phyloP scores from a whole-genome alignment of 2,329 filamentous ascomycete genomes.

The Aspergillus sp. region DNA sequence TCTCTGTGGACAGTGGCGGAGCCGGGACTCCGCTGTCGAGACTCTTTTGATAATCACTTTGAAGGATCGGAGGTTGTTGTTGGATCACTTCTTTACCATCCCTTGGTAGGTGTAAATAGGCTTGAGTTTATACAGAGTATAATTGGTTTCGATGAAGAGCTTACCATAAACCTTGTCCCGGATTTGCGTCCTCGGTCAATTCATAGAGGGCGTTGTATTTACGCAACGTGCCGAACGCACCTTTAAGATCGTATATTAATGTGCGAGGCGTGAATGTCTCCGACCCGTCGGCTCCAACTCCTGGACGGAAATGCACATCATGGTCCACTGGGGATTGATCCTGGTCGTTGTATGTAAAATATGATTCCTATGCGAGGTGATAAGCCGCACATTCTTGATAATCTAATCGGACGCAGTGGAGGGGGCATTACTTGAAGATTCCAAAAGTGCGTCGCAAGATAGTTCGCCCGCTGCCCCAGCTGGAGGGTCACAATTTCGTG shows the following conservation, averaged over 20 bases:
- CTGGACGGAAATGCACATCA: slow-evolving; percentile 83
- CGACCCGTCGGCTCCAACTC: slow-evolving; percentile 74
- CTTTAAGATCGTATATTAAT: slow-evolving; percentile 92
- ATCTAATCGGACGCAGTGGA: slow-evolving; percentile 2
- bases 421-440: slow-evolving; percentile 70
- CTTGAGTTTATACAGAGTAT: neutral
- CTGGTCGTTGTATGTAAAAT: slow-evolving; percentile 80
- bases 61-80: slow-evolving; percentile 63
- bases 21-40: slow-evolving; percentile 69
- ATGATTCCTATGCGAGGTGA: slow-evolving; percentile 70
- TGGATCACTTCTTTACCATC: slow-evolving; percentile 66
- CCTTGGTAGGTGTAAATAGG: slow-evolving; percentile 43
- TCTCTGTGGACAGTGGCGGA: slow-evolving; percentile 62
- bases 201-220: slow-evolving; percentile 90
- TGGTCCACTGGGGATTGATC: slow-evolving; percentile 70
- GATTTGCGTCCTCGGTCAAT: slow-evolving; percentile 36
- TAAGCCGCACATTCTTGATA: neutral
- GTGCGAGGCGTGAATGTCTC: slow-evolving; percentile 93
- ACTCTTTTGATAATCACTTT: slow-evolving; percentile 73
- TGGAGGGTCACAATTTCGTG: slow-evolving; percentile 94
- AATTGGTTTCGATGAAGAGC: slow-evolving; percentile 1
- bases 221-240: slow-evolving; percentile 81
- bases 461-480: slow-evolving; percentile 89
- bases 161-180: slow-evolving; percentile 46
- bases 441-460: slow-evolving; percentile 95